phyloP scores from a whole-genome alignment of 768 basidiomycete genomes.

The Termitomyces eurrhizus region DNA sequence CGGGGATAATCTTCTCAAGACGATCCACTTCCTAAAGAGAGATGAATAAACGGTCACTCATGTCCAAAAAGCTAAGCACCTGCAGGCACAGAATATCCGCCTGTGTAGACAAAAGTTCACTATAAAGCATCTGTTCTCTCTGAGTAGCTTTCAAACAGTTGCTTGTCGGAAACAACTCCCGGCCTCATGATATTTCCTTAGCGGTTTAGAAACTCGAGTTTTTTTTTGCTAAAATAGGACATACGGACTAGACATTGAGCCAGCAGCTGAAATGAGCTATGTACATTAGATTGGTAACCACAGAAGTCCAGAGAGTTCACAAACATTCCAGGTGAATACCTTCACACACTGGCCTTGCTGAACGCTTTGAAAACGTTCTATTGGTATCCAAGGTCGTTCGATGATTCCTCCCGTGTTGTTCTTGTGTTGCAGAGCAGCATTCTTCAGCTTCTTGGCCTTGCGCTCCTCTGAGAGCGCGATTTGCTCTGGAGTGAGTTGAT shows the following conservation, averaged over 20 bases:
- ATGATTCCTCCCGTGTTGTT: conserved; percentile 24
- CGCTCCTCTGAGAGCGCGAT: conserved; percentile 50
- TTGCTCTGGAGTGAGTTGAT: conserved; percentile 47
- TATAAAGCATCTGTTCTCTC: conserved; percentile 70
- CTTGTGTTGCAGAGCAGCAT: conserved; percentile 7
- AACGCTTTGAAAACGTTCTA: conserved; percentile 19
- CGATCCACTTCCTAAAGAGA: conserved; percentile 78
- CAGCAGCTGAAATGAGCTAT: conserved; percentile 46
- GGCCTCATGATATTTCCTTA: conserved; percentile 41
- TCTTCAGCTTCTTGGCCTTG: conserved; percentile 35
- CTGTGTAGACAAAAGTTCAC: conserved; percentile 68
- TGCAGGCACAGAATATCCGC: conserved; percentile 87
- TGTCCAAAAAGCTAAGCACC: conserved; percentile 32
- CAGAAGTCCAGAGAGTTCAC: conserved; percentile 28
- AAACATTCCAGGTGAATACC: conserved; percentile 82
- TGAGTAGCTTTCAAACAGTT: conserved; percentile 75
- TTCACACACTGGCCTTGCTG: conserved; percentile 35
- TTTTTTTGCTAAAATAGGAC: conserved; percentile 24
- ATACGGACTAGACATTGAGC: conserved; percentile 79
- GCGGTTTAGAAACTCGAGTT: neutral
- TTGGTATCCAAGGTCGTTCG: conserved; percentile 37
- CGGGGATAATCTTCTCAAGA: conserved; percentile 66
- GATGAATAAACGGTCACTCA: neutral
- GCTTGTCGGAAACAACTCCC: conserved; percentile 81
- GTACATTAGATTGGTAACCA: conserved; percentile 11